Evolutionary conservation across 2,329 filamentous ascomycete genomes (phyloP).

Genomic region (Hymenoscyphus scutula): DNA sequence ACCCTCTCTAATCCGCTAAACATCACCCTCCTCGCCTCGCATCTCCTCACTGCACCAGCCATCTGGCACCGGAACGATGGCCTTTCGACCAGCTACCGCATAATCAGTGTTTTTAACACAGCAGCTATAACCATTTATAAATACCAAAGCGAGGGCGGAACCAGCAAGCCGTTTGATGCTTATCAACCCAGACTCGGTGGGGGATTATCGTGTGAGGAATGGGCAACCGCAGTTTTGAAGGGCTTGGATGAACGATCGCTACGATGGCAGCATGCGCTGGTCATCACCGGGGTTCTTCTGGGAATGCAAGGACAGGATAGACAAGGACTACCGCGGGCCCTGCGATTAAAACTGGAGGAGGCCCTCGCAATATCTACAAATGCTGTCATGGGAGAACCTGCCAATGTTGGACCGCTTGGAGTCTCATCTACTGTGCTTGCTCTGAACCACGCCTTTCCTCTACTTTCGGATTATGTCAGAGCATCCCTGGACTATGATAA

Average conservation of each 20-base stretch:
- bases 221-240: slow-evolving; percentile 40
- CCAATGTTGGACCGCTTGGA: slow-evolving; percentile 49
- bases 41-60: slow-evolving; percentile 57
- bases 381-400: slow-evolving; percentile 53
- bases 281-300: slow-evolving; percentile 59
- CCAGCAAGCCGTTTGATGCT: slow-evolving; percentile 34
- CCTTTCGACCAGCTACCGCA: slow-evolving; percentile 48
- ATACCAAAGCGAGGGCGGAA: slow-evolving; percentile 35
- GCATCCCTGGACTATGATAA: slow-evolving; percentile 55
- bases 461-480: slow-evolving; percentile 53
- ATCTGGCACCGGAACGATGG: slow-evolving; percentile 53
- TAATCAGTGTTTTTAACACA: slow-evolving; percentile 56
- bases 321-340: slow-evolving; percentile 50
- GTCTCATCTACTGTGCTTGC: slow-evolving; percentile 54
- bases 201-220: slow-evolving; percentile 47
- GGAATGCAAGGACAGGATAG: slow-evolving; percentile 58
- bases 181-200: slow-evolving; percentile 42
- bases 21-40: slow-evolving; percentile 54
- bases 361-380: slow-evolving; percentile 62
- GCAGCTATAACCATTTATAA: slow-evolving; percentile 40
- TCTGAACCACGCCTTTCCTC: slow-evolving; percentile 62
- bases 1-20: slow-evolving; percentile 59
- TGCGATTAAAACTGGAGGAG: slow-evolving; percentile 56
- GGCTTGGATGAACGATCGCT: slow-evolving; percentile 53
- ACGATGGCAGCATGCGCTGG: slow-evolving; percentile 66